phyloP scores from a whole-genome alignment of 805 yeast species.

The Osmozyma mogii region DNA sequence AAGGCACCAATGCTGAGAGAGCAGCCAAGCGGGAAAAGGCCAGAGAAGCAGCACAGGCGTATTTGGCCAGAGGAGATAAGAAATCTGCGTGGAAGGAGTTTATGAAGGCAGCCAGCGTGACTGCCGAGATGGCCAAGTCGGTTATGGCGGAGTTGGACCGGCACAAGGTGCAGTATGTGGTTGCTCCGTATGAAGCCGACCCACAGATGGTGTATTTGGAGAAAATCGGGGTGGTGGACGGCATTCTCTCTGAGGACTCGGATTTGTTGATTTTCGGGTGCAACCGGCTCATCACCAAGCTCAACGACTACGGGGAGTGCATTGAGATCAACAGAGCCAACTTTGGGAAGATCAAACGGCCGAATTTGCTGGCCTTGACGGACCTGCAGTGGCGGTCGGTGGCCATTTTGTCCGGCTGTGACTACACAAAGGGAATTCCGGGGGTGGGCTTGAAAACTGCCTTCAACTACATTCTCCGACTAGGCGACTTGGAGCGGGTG shows the following conservation, averaged over 20 bases:
- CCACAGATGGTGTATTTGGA: conserved; percentile 93
- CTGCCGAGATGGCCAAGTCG: conserved; percentile 86
- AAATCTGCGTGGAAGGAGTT: conserved; percentile 59
- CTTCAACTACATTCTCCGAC: conserved; percentile 46
- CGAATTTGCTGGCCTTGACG: conserved; percentile 43
- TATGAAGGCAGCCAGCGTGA: conserved; percentile 75
- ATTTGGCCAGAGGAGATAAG: conserved; percentile 45
- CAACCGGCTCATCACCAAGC: conserved; percentile 63
- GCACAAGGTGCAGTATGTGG: conserved; percentile 59
- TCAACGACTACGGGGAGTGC: conserved; percentile 69
- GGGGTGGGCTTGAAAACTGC: conserved; percentile 80
- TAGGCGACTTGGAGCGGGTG: conserved; percentile 46
- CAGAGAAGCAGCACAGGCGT: conserved; percentile 44
- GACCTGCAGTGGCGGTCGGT: conserved; percentile 58
- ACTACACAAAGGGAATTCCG: conserved; percentile 81
- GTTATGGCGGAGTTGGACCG: conserved; percentile 64
- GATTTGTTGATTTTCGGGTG: conserved; percentile 90
- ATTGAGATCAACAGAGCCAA: conserved; percentile 56
- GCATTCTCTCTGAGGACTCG: conserved; percentile 88
- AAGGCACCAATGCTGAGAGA: conserved; percentile 63
- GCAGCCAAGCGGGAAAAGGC: conserved; percentile 50
- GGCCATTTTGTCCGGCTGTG: conserved; percentile 94
- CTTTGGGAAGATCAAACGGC: conserved; percentile 40
- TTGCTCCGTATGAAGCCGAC: conserved; percentile 98
- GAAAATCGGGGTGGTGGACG: conserved; percentile 64